Percentiles rank a stretch among this genome's conserved stretches.
These are phyloP conservation scores for Aspergillus pseudotamarii DNA, from an alignment of 2,329 filamentous ascomycete genomes.

Conservation along the genomic window DNA sequence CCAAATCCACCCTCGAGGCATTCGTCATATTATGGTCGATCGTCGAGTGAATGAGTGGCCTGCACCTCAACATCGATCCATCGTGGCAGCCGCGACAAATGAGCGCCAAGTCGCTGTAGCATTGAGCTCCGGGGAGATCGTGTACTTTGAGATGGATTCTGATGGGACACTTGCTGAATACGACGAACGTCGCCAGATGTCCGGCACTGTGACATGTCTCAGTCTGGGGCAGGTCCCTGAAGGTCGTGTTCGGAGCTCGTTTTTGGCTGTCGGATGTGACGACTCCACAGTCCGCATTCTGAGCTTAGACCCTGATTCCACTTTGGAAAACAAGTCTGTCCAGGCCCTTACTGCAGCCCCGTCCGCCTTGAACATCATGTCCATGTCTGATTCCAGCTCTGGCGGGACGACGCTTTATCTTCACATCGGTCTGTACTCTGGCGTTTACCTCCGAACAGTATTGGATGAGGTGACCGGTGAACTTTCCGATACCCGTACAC, in stretches of 20 bases:
- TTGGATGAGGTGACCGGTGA: slow-evolving; percentile 95
- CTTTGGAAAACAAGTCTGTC: slow-evolving; percentile 89
- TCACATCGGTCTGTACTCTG: slow-evolving; percentile 93
- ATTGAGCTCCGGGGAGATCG: slow-evolving; percentile 92
- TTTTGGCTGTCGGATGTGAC: slow-evolving; percentile 93
- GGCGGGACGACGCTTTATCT: slow-evolving; percentile 88
- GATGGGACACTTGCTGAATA: slow-evolving; percentile 92
- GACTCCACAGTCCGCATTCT: slow-evolving; percentile 94
- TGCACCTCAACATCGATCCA: slow-evolving; percentile 88
- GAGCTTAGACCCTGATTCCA: slow-evolving; percentile 85
- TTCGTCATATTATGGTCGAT: slow-evolving; percentile 80
- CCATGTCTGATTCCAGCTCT: slow-evolving; percentile 91
- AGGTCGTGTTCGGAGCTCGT: slow-evolving; percentile 84
- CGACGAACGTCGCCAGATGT: slow-evolving; percentile 93
- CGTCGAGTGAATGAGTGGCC: slow-evolving; percentile 89
- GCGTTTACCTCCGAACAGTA: slow-evolving; percentile 92
- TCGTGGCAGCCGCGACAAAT: slow-evolving; percentile 92
- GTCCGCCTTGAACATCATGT: slow-evolving; percentile 85
- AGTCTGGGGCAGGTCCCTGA: slow-evolving; percentile 91
- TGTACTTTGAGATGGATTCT: slow-evolving; percentile 96
- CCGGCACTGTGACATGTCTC: slow-evolving; percentile 91
- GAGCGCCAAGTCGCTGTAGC: slow-evolving; percentile 91
- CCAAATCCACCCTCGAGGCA: slow-evolving; percentile 95
- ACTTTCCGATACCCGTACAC: slow-evolving; percentile 88
- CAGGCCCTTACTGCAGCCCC: slow-evolving; percentile 91